Conservation (phyloP, 805 yeast species). For the Candida tibetensis region DNA sequence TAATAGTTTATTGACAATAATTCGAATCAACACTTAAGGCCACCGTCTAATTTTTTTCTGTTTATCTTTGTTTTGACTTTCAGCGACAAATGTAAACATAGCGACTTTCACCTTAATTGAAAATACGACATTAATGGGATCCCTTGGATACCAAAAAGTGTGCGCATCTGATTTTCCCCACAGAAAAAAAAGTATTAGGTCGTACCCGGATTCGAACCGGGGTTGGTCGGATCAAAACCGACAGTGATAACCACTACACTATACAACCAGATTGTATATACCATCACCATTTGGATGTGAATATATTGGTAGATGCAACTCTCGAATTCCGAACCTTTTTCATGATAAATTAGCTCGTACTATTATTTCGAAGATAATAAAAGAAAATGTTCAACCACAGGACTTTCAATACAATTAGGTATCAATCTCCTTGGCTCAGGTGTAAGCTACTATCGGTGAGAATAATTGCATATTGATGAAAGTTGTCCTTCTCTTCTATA, state of each 20-base stretch:
- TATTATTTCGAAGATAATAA: neutral
- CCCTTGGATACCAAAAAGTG: neutral
- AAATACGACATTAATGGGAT: neutral
- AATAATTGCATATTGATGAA: too few relatives aligned
- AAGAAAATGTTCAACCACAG: neutral
- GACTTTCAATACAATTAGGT: neutral
- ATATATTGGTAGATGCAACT: too few relatives aligned
- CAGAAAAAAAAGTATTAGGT: constrained; percentile 37
- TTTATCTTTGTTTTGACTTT: neutral
- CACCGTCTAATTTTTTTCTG: constrained; percentile 1
- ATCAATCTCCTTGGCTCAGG: too few relatives aligned
- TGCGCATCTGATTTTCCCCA: neutral
- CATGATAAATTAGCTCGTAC: neutral
- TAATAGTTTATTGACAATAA: neutral
- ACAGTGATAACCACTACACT: constrained; percentile 81
- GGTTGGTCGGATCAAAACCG: constrained; percentile 81
- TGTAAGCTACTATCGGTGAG: too few relatives aligned
- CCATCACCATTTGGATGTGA: neutral
- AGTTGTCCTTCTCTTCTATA: too few relatives aligned
- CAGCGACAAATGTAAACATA: neutral
- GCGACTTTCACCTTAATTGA: neutral
- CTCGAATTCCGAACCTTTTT: too few relatives aligned
- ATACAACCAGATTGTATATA: too few relatives aligned
- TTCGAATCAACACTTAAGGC: neutral
- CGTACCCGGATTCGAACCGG: constrained; percentile 85